Evolutionary conservation across 2,329 filamentous ascomycete genomes (phyloP).

Genomic region (Talaromyces sp.): DNA sequence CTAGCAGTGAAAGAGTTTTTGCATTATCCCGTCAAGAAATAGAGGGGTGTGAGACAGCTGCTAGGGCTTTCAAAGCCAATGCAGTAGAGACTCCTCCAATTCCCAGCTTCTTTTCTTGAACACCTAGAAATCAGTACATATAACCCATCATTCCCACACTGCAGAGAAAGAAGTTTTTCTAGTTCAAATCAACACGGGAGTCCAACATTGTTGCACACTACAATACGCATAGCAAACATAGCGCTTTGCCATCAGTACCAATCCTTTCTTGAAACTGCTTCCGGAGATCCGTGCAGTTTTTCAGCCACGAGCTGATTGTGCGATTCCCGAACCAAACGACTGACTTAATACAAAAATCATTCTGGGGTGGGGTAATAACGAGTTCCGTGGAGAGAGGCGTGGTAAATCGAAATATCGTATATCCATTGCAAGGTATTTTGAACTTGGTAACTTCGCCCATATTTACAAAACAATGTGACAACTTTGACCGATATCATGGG

Average conservation of each 20-base stretch:
- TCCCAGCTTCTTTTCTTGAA: neutral
- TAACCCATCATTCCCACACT: slow-evolving; percentile 30
- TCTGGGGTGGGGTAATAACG: slow-evolving; percentile 27
- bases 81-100: neutral
- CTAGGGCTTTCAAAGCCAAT: neutral
- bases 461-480: slow-evolving; percentile 25
- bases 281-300: neutral
- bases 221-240: slow-evolving; percentile 23
- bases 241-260: slow-evolving; percentile 17
- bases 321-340: slow-evolving; percentile 14
- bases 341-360: slow-evolving; percentile 26
- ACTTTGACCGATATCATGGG: slow-evolving; percentile 28
- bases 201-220: slow-evolving; percentile 21
- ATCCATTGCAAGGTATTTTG: slow-evolving; percentile 21
- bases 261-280: slow-evolving; percentile 20
- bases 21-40: no score
- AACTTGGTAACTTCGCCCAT: slow-evolving; percentile 21
- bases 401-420: slow-evolving; percentile 14
- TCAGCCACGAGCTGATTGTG: slow-evolving; percentile 4
- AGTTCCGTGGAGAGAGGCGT: slow-evolving; percentile 27
- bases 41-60: neutral
- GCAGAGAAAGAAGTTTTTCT: slow-evolving; percentile 19
- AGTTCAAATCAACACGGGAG: slow-evolving; percentile 13
- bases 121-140: slow-evolving; percentile 11
- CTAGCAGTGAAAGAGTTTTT: no score